A percentile compares a stretch with the other conserved stretches of the same genome.
These are phyloP conservation scores for Boletus insuetus DNA, from an alignment of 768 basidiomycete species.

Conservation along the genomic window DNA sequence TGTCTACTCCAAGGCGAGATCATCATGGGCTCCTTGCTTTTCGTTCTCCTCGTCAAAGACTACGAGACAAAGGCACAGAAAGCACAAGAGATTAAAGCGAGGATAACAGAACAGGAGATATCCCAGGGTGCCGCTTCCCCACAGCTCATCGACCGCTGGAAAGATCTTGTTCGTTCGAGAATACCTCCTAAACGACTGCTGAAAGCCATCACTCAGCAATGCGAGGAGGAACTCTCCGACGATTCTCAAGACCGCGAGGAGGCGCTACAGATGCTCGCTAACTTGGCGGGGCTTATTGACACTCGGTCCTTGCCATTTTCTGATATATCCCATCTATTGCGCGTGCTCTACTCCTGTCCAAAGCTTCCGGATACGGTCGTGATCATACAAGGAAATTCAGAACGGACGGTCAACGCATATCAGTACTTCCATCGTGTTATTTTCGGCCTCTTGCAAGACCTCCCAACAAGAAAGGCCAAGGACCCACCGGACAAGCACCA, in stretches of 20 bases:
- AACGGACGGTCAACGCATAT: conserved; percentile 38
- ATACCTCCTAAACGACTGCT: conserved; percentile 32
- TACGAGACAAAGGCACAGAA: conserved; percentile 45
- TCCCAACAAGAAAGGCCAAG: conserved; percentile 27
- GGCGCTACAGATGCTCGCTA: conserved; percentile 60
- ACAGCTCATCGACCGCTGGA: conserved; percentile 20
- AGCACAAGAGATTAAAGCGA: conserved; percentile 26
- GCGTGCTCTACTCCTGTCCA: conserved; percentile 46
- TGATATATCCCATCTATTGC: conserved; percentile 44
- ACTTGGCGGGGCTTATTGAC: conserved; percentile 53
- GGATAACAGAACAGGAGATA: conserved; percentile 17
- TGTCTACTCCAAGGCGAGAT: conserved; percentile 79
- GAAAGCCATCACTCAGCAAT: conserved; percentile 30
- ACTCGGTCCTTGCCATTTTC: conserved; percentile 44
- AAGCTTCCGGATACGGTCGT: conserved; percentile 39
- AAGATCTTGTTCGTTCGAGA: conserved; percentile 8
- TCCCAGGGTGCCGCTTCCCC: conserved; percentile 11
- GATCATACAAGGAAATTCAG: conserved; percentile 27
- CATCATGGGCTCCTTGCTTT: conserved; percentile 68
- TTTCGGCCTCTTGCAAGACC: conserved; percentile 35
- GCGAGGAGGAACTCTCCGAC: conserved; percentile 30
- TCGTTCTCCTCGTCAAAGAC: conserved; percentile 62
- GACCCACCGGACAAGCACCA: conserved; percentile 13
- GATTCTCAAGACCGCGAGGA: conserved; percentile 29
- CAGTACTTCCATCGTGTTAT: conserved; percentile 50